phyloP scores from a whole-genome alignment of 2,329 filamentous ascomycete genomes.

The Aspergillus neotritici region DNA sequence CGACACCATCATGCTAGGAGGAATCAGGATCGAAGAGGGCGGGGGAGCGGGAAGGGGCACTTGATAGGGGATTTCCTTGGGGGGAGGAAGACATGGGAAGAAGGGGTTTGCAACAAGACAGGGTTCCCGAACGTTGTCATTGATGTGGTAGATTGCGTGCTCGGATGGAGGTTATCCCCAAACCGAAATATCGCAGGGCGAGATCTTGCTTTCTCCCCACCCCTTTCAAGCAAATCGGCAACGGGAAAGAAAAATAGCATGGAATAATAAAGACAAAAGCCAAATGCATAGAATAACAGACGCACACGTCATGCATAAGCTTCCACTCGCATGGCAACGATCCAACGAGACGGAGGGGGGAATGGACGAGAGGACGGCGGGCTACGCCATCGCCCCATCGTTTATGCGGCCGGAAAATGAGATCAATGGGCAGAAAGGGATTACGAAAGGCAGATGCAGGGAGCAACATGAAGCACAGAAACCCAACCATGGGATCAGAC shows the following conservation, averaged over 20 bases:
- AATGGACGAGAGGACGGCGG: background rate
- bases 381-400: too few relatives aligned
- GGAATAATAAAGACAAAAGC: too few relatives aligned
- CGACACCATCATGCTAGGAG: too few relatives aligned
- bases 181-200: background rate
- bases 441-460: background rate
- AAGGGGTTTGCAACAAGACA: slow-evolving; percentile 17
- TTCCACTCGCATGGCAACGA: too few relatives aligned
- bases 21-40: too few relatives aligned
- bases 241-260: too few relatives aligned
- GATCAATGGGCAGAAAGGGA: background rate
- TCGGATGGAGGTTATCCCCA: slow-evolving; percentile 17
- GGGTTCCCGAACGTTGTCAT: slow-evolving; percentile 26
- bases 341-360: background rate
- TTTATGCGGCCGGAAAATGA: too few relatives aligned
- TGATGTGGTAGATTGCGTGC: slow-evolving; percentile 33
- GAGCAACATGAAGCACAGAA: too few relatives aligned
- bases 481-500: too few relatives aligned
- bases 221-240: too few relatives aligned
- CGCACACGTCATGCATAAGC: too few relatives aligned
- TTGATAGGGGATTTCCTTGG: slow-evolving; percentile 7
- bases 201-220: too few relatives aligned
- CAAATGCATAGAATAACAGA: slow-evolving; percentile 8
- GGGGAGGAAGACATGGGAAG: slow-evolving; percentile 10
- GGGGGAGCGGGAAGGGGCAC: slow-evolving; percentile 5